Evolutionary conservation across 805 yeast genomes (phyloP).

Genomic region (Metschnikowia gelsemii): DNA sequence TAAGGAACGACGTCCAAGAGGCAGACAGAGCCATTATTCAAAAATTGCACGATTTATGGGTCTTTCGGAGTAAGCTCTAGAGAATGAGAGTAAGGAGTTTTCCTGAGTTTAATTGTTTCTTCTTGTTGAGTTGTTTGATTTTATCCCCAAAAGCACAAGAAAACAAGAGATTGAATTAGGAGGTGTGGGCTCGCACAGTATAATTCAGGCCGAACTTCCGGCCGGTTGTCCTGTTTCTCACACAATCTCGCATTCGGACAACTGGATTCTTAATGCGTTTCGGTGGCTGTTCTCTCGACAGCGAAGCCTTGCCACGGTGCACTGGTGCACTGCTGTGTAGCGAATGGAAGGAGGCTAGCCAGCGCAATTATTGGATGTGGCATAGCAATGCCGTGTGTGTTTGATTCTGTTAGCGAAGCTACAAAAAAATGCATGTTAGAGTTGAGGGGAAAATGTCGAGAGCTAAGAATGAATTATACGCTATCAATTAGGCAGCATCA

Average conservation of each 20-base stretch:
- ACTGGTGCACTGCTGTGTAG: background rate
- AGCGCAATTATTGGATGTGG: no score
- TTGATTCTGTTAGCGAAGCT: no score
- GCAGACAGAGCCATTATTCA: slow-evolving; percentile 28
- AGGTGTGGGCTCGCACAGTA: slow-evolving; percentile 3
- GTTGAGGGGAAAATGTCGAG: no score
- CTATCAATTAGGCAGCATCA: no score
- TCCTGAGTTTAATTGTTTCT: background rate
- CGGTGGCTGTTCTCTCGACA: background rate
- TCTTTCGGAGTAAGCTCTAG: background rate
- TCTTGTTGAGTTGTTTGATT: background rate
- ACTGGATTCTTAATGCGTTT: background rate
- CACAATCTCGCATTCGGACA: background rate
- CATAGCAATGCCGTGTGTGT: no score
- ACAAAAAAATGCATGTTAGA: no score
- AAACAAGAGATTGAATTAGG: background rate
- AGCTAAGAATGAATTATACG: no score
- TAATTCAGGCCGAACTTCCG: background rate
- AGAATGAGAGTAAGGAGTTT: background rate
- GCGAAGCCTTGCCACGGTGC: no score
- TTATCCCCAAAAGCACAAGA: background rate
- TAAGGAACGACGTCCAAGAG: slow-evolving; percentile 91
- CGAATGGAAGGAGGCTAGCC: background rate
- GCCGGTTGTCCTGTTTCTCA: background rate
- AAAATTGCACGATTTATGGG: background rate